Base-by-base conservation (phyloP, 345 rosid genomes). In the Eucalyptus cloeziana region DNA sequence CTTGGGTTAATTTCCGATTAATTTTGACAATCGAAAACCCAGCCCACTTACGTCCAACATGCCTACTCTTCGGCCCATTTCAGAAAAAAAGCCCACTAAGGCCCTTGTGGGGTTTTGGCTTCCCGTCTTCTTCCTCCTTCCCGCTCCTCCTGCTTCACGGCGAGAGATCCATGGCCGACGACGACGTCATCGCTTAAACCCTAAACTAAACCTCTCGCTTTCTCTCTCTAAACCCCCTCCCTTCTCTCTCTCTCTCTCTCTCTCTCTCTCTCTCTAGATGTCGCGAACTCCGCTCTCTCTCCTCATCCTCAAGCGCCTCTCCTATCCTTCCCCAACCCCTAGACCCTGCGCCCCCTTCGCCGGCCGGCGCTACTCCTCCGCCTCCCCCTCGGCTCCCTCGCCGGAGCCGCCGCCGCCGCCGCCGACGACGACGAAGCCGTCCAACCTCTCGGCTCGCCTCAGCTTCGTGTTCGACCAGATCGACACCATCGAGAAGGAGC, bases 401-500 rank as follows among this genome's bases (percentile, higher is more conserved):
- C 91, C 58, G 91, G 86, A 89, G 92, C 87, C 83, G 49, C 89
- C 45, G 62, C 56, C 51, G 81, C 54, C 17, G 92, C 2, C 67
- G 69, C 10, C 76, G 90, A 89, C 76, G 90, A 89, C 92, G 90
- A 92, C 93, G 30, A 94, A 94, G 52, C 95, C 97, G 69, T 92
- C 95, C 49, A 94, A 96, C 50, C 97, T 98, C n/a, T 97, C 99
- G 37, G 93, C 97, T 86, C 98, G 99, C 43, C 93, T 96, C 92
- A 96, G 98, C 94, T 96, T 97, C 89, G 94, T 98, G 9, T 98
- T 98, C 88, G 99, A 97, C 47, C 99, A 98, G 90, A 97, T 98
- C 58, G 99, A 98, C 54, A 90, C 95, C 22, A 96, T 96, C 49
- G 97, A 97, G 91, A 96, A 96, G 64, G 97, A 94, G 37, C 96